Base-by-base conservation (phyloP, 345 rosid genomes). In the Gynandropsis gynandra region DNA sequence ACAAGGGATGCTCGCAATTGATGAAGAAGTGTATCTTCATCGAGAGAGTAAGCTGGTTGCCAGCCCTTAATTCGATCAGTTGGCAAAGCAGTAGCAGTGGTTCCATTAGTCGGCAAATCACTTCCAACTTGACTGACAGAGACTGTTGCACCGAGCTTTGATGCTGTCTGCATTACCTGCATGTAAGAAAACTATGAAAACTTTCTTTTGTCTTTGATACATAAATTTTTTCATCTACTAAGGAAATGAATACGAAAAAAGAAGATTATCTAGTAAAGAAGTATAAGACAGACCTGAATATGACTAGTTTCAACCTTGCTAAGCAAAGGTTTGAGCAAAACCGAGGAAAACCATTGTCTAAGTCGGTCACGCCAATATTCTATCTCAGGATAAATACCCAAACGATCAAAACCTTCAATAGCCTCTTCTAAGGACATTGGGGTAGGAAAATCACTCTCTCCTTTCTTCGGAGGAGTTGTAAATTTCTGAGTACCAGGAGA, bases 401-500 rank as follows among this genome's bases (percentile, higher is more conserved):
- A 72, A 39, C 72, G 73, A 58, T 71, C 58, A 65, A 84, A 87
- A 69, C 95, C 84, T 77, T 77, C 93, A 49, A 87, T 68, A 64
- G 93, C 70, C 64, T 80, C 93, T 73, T 92, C 95, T 64, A 87
- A 61, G 42, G 98, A 82, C 95, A 90, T 87, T 37, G 96, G 82
- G 27, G 75, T 67, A 65, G 96, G 95, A 71, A 84, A 75, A 10
- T 90, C 95, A 16, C 93, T 95, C 44, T 90, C 96, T 72, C 95
- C 96, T 74, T 87, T 90, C 80, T 90, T 87, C 34, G 95, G 95
- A 46, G 98, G 93, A 50, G 98, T 86, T 33, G 79, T 74, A 72
- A 82, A 87, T 57, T 90, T 90, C 72, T 90, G 98, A 45, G 86
- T 86, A 61, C 87, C 77, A 56, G 98, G 98, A 76, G 98, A 90